These are phyloP conservation scores for Eremothecium coryli DNA, from an alignment of 1,139 yeast genomes.

Conservation along the genomic window DNA sequence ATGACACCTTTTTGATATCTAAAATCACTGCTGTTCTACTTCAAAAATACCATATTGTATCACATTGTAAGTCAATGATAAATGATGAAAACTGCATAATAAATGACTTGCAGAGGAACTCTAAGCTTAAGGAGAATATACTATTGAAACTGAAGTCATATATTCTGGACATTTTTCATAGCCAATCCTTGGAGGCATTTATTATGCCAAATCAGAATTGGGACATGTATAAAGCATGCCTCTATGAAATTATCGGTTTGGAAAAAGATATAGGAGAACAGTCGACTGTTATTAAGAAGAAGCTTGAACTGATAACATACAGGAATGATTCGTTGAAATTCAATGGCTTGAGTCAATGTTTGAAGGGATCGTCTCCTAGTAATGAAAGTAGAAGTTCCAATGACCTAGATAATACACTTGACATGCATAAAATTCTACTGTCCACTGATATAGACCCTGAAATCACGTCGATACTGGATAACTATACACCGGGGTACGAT, in stretches of 20 bases:
- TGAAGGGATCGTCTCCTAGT: conserved; percentile 6
- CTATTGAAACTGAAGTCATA: conserved; percentile 28
- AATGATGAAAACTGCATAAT: conserved; percentile 31
- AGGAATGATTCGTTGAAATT: conserved; percentile 66
- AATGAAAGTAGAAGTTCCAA: conserved; percentile 2
- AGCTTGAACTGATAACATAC: conserved; percentile 52
- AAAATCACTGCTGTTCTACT: conserved; percentile 51
- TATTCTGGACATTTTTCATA: conserved; percentile 44
- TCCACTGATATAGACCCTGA: conserved; percentile 19
- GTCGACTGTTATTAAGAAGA: conserved; percentile 35
- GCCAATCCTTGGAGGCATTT: conserved; percentile 54
- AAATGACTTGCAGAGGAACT: conserved; percentile 33
- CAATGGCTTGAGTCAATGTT: conserved; percentile 29
- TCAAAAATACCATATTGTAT: conserved; percentile 30
- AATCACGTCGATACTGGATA: conserved; percentile 22
- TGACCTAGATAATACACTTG: conserved; percentile 4
- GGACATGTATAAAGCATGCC: conserved; percentile 49
- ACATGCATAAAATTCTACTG: conserved; percentile 9
- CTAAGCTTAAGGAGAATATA: conserved; percentile 25
- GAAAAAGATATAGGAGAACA: conserved; percentile 24
- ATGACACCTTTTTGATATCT: conserved; percentile 39
- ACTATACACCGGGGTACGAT: conserved; percentile 24
- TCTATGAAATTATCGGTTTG: conserved; percentile 36
- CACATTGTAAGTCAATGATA: conserved; percentile 29
- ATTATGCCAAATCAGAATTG: conserved; percentile 62